Base-by-base conservation (phyloP, 139 green algal genomes). In the Gonium pectorale region DNA sequence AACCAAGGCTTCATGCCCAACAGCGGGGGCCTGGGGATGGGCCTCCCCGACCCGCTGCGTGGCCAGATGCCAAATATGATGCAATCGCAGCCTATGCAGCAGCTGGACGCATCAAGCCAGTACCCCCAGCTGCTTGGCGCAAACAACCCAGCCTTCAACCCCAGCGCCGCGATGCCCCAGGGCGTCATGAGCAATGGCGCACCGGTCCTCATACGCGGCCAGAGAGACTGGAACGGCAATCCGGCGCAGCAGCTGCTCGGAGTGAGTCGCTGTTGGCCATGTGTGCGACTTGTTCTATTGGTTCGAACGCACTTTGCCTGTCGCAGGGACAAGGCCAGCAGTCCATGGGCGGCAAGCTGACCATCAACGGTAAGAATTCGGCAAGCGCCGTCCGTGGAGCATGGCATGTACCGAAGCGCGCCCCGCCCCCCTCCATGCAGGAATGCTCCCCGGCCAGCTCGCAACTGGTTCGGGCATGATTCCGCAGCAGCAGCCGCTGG, bases 121-220 rank as follows among this genome's bases (percentile, higher is more conserved):
- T 78, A 85, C 64, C 46, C 64, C 49, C 62, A 75, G 33, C 79
- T 77, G 3, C 37, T 77, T 64, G 64, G 64, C 26, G 6, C 46
- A n/a, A 67, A 54, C 79, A 77, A 85, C 63, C 41, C 60, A 29
- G 49, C 40, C 3, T 85, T 85, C 64, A 85, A 85, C 79, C 11
- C 46, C 2, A 31, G 21, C 37, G 35, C 86, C 67, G 38, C 68
- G 1, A 86, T 80, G 80, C 59, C 75, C 2, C 69, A 86, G 38
- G 54, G 52, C 64, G 67, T 87, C n/a, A 95, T 95, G 93, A 91
- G 89, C 78, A 96, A 96, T 66, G 93, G 93, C 31, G 92, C 91
- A 19, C 93, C 92, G 3, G 89, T 95, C 35, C 88, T 95, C 63
- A 46, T 78, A 22, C 44, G 70, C 17, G 17, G 73, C 52, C 74